These are phyloP conservation scores for Pochonia chlamydosporia DNA, from an alignment of 2,329 filamentous ascomycete genomes.

Conservation along the genomic window DNA sequence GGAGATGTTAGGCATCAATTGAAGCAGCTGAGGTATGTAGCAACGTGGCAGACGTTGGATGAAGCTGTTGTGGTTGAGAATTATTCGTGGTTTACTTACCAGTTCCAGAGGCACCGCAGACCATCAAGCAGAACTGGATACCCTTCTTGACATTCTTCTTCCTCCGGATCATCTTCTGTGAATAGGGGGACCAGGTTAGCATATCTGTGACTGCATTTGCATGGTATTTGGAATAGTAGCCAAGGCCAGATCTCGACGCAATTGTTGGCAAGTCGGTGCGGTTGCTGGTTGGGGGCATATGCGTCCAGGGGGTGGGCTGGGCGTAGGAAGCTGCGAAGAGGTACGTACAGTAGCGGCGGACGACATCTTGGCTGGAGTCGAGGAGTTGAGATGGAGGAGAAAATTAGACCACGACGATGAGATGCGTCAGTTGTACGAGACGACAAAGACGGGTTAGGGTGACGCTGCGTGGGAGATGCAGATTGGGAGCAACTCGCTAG, in stretches of 20 bases:
- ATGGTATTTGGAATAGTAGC: slow-evolving; percentile 1
- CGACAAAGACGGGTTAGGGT: slow-evolving; percentile 8
- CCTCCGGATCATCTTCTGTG: slow-evolving; percentile 87
- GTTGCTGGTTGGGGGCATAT: not conserved
- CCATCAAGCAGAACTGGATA: slow-evolving; percentile 99
- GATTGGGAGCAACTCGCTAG: slow-evolving; percentile 9
- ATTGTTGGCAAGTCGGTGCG: slow-evolving; percentile 1
- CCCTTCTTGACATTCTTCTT: slow-evolving; percentile 99
- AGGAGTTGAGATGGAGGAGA: slow-evolving; percentile 9
- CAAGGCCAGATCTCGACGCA: slow-evolving; percentile 8
- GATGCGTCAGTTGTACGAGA: slow-evolving; percentile 9
- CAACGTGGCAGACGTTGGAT: not conserved
- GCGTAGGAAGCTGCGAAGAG: slow-evolving; percentile 4
- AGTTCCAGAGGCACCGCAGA: slow-evolving; percentile 97
- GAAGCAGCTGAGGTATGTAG: not conserved
- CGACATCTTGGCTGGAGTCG: slow-evolving; percentile 17
- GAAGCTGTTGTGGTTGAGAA: not conserved
- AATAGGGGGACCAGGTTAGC: slow-evolving; percentile 22
- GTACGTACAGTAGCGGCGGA: slow-evolving; percentile 15
- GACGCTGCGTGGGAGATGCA: slow-evolving; percentile 4
- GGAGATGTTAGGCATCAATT: not conserved
- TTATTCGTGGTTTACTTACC: slow-evolving; percentile 51
- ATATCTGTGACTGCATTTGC: slow-evolving; percentile 2
- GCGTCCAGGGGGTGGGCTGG: slow-evolving; percentile 1
- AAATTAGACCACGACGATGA: slow-evolving; percentile 10